These are phyloP conservation scores for Globisporangium cylindrosporum DNA, from an alignment of 352 stramenopile species.

Conservation along the genomic window DNA sequence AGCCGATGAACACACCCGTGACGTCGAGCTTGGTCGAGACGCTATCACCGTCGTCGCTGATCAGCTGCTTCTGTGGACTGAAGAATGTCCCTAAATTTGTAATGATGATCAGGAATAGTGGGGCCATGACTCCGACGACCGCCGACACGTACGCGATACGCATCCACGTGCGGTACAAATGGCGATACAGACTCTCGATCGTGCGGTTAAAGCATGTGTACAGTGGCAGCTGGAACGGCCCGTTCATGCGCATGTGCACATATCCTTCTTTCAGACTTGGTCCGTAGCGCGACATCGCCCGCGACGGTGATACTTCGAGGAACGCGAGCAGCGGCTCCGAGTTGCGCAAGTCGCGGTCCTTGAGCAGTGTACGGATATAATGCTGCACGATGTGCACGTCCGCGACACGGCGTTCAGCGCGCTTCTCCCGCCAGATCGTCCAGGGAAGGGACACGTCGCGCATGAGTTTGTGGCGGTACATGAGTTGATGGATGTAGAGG, in stretches of 20 bases:
- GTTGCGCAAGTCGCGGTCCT: constrained; percentile 64
- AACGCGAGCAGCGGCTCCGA: constrained; percentile 79
- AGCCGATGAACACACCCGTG: constrained; percentile 49
- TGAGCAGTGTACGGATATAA: constrained; percentile 66
- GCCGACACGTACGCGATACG: constrained; percentile 79
- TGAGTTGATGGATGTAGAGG: constrained; percentile 46
- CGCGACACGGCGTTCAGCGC: constrained; percentile 56
- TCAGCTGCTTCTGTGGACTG: constrained; percentile 52
- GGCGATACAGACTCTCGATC: constrained; percentile 78
- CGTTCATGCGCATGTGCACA: constrained; percentile 88
- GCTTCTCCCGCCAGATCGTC: constrained; percentile 83
- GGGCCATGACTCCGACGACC: constrained; percentile 82
- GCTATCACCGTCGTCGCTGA: constrained; percentile 36
- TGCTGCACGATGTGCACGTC: constrained; percentile 75
- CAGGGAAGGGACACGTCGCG: constrained; percentile 55
- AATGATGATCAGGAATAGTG: constrained; percentile 67
- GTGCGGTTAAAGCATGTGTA: constrained; percentile 85
- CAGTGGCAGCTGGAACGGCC: constrained; percentile 78
- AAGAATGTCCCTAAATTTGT: constrained; percentile 72
- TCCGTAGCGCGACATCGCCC: constrained; percentile 68
- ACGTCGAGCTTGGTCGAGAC: constrained; percentile 52
- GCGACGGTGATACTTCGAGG: constrained; percentile 75
- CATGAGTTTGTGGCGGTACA: constrained; percentile 47
- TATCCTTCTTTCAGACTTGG: constrained; percentile 85
- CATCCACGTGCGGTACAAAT: constrained; percentile 86